Percentiles rank a stretch among this genome's conserved stretches.
Conservation (phyloP, 2,329 filamentous ascomycete species). For the Juglanconis sp. region DNA sequence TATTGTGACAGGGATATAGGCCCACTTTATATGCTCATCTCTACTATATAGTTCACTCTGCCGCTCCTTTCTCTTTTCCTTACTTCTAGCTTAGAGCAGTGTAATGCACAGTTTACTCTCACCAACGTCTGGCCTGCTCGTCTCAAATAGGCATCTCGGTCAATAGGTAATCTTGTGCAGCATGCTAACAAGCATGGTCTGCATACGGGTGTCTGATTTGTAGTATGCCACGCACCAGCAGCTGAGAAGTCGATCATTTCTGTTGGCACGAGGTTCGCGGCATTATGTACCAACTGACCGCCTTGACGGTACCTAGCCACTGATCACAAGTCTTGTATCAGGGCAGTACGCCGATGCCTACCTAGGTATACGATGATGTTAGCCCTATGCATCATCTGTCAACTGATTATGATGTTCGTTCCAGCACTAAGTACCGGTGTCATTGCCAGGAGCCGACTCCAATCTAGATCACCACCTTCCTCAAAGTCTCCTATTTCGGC, state of each 20-base stretch:
- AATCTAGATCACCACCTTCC: constrained; percentile 22
- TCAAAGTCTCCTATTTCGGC: constrained; percentile 23
- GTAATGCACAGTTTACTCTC: too few relatives aligned
- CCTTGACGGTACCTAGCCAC: constrained; percentile 33
- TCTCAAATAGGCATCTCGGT: too few relatives aligned
- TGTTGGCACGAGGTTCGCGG: constrained; percentile 19
- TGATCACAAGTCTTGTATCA: constrained; percentile 37
- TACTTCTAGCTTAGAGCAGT: too few relatives aligned
- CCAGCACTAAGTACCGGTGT: not conserved
- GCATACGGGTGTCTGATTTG: too few relatives aligned
- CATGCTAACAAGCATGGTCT: too few relatives aligned
- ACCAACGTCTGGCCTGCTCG: too few relatives aligned
- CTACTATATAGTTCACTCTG: too few relatives aligned
- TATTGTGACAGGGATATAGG: too few relatives aligned
- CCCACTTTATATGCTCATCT: too few relatives aligned
- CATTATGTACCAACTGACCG: constrained; percentile 28
- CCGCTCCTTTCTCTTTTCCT: too few relatives aligned
- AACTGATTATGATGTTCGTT: too few relatives aligned
- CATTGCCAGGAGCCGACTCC: constrained; percentile 13
- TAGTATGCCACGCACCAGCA: constrained; percentile 2
- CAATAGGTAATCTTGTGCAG: not conserved
- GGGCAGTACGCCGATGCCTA: constrained; percentile 29
- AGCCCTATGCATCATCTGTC: too few relatives aligned
- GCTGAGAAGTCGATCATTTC: constrained; percentile 15
- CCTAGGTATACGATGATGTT: not conserved